Conservation (phyloP, 1,139 yeast genomes). For the Debaryomyces robertsiae region DNA sequence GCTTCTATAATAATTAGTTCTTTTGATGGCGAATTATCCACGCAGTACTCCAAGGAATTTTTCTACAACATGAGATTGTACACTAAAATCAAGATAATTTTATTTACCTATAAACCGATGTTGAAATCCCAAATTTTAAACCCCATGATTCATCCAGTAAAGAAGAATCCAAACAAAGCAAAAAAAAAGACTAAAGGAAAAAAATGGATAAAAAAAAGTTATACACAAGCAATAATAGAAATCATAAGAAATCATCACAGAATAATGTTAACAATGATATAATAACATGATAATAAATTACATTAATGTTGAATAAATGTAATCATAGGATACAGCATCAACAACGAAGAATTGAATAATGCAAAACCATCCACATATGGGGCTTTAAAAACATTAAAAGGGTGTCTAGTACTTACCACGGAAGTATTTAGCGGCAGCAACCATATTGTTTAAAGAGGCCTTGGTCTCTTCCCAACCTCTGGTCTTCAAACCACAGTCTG, state of each 20-base stretch:
- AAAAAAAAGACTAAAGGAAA: slow-evolving; percentile 11
- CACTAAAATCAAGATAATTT: slow-evolving; percentile 13
- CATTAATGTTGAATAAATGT: slow-evolving; percentile 74
- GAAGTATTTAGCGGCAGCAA: slow-evolving; percentile 96
- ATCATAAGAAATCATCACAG: slow-evolving; percentile 25
- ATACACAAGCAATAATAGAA: slow-evolving; percentile 20
- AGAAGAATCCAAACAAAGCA: slow-evolving; percentile 12
- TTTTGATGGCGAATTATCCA: slow-evolving; percentile 16
- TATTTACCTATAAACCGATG: slow-evolving; percentile 41
- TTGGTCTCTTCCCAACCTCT: slow-evolving; percentile 92
- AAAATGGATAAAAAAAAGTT: slow-evolving; percentile 24
- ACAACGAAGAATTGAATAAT: slow-evolving; percentile 39
- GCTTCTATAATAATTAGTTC: neutral
- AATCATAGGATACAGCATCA: slow-evolving; percentile 47
- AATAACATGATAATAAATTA: slow-evolving; percentile 30
- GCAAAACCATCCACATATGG: slow-evolving; percentile 25
- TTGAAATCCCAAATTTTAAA: slow-evolving; percentile 53
- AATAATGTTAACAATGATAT: slow-evolving; percentile 18
- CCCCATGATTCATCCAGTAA: slow-evolving; percentile 31
- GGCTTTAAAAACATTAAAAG: slow-evolving; percentile 17
- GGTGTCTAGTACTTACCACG: slow-evolving; percentile 56
- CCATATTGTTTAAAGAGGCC: slow-evolving; percentile 94
- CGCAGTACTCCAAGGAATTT: slow-evolving; percentile 4
- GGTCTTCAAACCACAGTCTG: slow-evolving; percentile 99
- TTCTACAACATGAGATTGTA: slow-evolving; percentile 5